phyloP scores from a whole-genome alignment of 1,284 basidiomycete species.

The Heterobasidion parviporum region DNA sequence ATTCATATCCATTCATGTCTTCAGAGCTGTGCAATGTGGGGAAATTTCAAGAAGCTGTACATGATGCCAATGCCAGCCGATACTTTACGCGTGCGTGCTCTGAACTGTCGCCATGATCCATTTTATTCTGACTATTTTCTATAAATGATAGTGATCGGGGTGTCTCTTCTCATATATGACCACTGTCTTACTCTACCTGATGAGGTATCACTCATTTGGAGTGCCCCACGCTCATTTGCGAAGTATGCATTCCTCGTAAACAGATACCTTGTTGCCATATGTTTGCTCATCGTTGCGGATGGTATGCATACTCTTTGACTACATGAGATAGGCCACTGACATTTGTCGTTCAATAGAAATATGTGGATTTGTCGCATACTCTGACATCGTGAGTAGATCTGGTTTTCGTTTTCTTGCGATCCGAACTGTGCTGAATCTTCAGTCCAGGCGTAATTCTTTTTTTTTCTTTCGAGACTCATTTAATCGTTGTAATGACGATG shows the following conservation, averaged over 20 bases:
- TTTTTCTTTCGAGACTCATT: no score
- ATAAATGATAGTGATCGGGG: background rate
- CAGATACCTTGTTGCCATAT: background rate
- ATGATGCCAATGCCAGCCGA: background rate
- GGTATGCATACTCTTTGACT: background rate
- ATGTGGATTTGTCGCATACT: background rate
- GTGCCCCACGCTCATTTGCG: background rate
- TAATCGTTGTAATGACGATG: background rate
- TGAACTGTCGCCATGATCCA: background rate
- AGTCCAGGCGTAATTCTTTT: no score
- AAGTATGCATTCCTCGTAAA: conserved; percentile 1
- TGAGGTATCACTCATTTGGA: background rate
- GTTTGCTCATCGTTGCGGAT: background rate
- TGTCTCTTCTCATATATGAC: background rate
- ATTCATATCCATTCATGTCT: background rate
- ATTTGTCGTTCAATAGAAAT: background rate
- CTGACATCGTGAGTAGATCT: background rate
- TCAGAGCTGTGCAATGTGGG: background rate
- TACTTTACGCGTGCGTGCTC: background rate
- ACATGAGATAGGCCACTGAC: background rate
- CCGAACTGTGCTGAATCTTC: no score
- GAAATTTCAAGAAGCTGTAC: background rate
- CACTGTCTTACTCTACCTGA: background rate
- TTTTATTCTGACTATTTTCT: background rate
- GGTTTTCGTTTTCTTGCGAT: background rate